A percentile compares a stretch with the other conserved stretches of the same genome.
Conservation (phyloP, 176 grass and related monocot genomes). For the Triticum monococcum region DNA sequence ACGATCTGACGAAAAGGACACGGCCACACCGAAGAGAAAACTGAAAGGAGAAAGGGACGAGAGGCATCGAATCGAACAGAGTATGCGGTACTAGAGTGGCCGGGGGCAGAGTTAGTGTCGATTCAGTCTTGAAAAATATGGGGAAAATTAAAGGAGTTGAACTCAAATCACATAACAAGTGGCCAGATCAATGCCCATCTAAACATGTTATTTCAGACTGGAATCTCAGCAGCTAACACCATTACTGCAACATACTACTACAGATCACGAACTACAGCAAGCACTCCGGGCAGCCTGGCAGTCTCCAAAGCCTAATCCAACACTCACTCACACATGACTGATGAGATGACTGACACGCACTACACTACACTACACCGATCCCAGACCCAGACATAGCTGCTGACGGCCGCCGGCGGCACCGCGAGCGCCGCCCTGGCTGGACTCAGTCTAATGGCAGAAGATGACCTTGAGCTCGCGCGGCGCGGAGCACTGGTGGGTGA, state of each 20-base stretch:
- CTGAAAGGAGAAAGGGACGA: neutral
- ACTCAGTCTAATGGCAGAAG: conserved; percentile 88
- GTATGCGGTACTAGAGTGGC: neutral
- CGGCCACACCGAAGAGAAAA: neutral
- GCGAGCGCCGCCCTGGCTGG: too few species aligned
- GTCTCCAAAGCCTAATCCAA: conserved; percentile 2
- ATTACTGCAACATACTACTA: too few species aligned
- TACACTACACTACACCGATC: neutral
- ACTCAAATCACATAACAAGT: too few species aligned
- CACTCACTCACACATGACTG: neutral
- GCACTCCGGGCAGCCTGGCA: neutral
- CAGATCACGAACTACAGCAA: neutral
- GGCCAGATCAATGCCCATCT: neutral
- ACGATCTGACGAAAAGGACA: neutral
- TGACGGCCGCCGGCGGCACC: neutral
- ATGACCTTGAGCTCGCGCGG: conserved; percentile 98
- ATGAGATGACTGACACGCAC: neutral
- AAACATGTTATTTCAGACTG: conserved; percentile 23
- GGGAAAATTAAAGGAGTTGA: too few species aligned
- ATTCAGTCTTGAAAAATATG: too few species aligned
- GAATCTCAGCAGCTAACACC: neutral
- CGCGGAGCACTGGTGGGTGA: conserved; percentile 71
- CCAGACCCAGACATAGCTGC: neutral
- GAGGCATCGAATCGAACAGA: neutral
- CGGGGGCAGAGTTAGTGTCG: neutral